Evolutionary conservation across 2,329 filamentous ascomycete species (phyloP).

Genomic region (Ciborinia camelliae): DNA sequence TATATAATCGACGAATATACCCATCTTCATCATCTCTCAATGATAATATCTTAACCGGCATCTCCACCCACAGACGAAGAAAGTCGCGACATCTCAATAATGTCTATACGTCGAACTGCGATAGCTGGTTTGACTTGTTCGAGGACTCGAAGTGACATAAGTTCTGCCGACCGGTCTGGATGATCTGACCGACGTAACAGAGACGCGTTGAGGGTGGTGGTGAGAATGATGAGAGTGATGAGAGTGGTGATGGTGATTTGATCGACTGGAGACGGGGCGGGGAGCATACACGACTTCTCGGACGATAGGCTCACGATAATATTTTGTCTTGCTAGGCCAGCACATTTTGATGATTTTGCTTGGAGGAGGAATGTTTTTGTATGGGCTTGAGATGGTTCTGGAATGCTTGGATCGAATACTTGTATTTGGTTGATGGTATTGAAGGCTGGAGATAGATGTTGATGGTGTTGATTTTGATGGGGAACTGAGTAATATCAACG

Average conservation of each 20-base stretch:
- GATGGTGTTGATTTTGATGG: neutral
- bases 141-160: neutral
- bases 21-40: neutral
- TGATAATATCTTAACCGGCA: too few species aligned
- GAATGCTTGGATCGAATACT: neutral
- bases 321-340: slow-evolving; percentile 8
- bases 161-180: neutral
- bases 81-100: neutral
- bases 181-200: neutral
- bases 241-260: slow-evolving; percentile 2
- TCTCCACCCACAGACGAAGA: neutral
- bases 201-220: slow-evolving; percentile 4
- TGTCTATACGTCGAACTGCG: neutral
- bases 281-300: slow-evolving; percentile 8
- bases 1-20: neutral
- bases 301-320: slow-evolving; percentile 6
- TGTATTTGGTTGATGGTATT: neutral
- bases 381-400: neutral
- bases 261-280: slow-evolving; percentile 1
- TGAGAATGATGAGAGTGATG: neutral
- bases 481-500: neutral
- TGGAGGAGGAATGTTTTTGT: neutral
- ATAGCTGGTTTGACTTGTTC: slow-evolving; percentile 7
- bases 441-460: neutral
- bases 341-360: neutral